Conservation (phyloP, 495 filamentous ascomycete genomes). For the Clavariopsis aquatica region DNA sequence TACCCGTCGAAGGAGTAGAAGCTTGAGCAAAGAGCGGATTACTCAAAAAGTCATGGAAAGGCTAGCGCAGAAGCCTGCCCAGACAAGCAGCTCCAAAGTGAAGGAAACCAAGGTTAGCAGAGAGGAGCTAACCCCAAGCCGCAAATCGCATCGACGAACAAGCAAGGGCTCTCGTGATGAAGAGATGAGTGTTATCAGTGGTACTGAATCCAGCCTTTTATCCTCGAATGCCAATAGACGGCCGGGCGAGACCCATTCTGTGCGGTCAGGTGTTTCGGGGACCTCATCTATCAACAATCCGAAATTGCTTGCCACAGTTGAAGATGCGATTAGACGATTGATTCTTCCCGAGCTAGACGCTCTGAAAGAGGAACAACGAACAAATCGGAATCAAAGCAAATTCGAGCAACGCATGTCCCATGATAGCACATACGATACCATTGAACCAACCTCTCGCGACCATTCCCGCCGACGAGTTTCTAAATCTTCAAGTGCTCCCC, state of each 20-base stretch:
- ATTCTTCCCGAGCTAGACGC: slow-evolving; percentile 91
- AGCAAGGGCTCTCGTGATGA: slow-evolving; percentile 60
- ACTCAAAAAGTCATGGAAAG: slow-evolving; percentile 73
- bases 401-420: slow-evolving; percentile 57
- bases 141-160: slow-evolving; percentile 52
- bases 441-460: slow-evolving; percentile 66
- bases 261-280: slow-evolving; percentile 75
- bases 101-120: slow-evolving; percentile 58
- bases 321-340: slow-evolving; percentile 89
- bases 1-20: slow-evolving; percentile 65
- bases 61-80: slow-evolving; percentile 48
- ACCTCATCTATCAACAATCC: slow-evolving; percentile 88
- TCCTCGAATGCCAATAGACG: slow-evolving; percentile 66
- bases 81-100: slow-evolving; percentile 48
- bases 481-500: slow-evolving; percentile 69
- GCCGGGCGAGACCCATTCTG: slow-evolving; percentile 73
- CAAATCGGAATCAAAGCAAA: slow-evolving; percentile 57
- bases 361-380: slow-evolving; percentile 83
- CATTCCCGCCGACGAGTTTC: slow-evolving; percentile 59
- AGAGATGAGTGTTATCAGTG: slow-evolving; percentile 60
- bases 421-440: slow-evolving; percentile 52
- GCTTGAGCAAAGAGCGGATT: slow-evolving; percentile 71
- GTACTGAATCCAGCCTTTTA: slow-evolving; percentile 72
- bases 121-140: slow-evolving; percentile 60
- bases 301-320: slow-evolving; percentile 89